Evolutionary conservation across 495 filamentous ascomycete species (phyloP), one percentile per base, ranked within the genome.

Genomic region (Xylaria flabelliformis): DNA sequence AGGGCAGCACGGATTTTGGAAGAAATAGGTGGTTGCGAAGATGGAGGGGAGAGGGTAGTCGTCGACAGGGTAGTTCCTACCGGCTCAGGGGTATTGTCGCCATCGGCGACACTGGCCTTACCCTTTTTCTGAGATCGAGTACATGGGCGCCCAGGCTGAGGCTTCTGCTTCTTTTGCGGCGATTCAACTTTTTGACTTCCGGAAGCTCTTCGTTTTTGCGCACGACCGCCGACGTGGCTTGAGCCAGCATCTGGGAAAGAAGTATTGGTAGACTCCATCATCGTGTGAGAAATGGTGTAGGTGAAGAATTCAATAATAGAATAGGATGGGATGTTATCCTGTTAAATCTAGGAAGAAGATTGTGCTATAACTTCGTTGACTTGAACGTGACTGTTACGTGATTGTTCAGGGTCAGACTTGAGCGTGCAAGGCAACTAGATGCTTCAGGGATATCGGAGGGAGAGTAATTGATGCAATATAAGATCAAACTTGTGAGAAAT

Each of bases 1-100:
- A 96, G 76, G 0, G 85, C 86, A 17, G 89, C 86, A 9, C 94
- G 88, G 50, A 74, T 81, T 77, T 91, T 80, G 39, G 91, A 83
- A 89, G 89, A 92, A 0, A 87, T 85, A 8, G 79, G 79, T 0
- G 91, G 59, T 39, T 24, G 17, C 1, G 58, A 32, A 12, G 53
- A 0, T 17, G 53, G 26, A 32, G 17, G 26, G 13, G 53, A 15
- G 24, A 56, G 53, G 50, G 50, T n/a, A 3, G 7, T n/a, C 3
- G 56, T 42, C 39, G 39, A 42, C 39, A 42, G 9, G 34, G 58
- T 21, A 39, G 29, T 21, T 4, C 2, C 8, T 8, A 2, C 32
- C 36, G 12, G 36, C 39, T 61, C 58, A 61, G 58, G 58, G 58
- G 34, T 4, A 39, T 61, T 51, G n/a, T 21, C 7, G n/a, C n/a